Conservation (phyloP, 257 asterid species). For the Lantana camara region DNA sequence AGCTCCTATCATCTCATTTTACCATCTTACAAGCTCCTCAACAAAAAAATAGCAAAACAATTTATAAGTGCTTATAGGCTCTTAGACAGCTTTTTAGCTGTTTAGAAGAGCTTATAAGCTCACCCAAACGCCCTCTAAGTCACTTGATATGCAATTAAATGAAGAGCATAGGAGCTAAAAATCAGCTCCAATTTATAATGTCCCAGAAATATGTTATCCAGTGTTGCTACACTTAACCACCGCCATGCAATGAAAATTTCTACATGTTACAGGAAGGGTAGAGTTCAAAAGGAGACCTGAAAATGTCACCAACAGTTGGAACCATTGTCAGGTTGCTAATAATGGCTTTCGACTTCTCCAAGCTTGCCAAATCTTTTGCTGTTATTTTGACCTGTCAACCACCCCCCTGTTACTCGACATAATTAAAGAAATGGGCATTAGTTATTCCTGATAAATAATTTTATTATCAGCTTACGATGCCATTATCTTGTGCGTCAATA, state of each 20-base stretch:
- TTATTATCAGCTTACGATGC: slow-evolving; percentile 62
- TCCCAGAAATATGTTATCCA: background rate
- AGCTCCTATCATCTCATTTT: no score
- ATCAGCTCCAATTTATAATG: slow-evolving; percentile 20
- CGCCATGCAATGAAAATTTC: slow-evolving; percentile 8
- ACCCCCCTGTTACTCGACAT: slow-evolving; percentile 30
- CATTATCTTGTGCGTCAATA: slow-evolving; percentile 83
- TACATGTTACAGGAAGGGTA: background rate
- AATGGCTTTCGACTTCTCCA: slow-evolving; percentile 84
- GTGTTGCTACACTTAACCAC: slow-evolving; percentile 8
- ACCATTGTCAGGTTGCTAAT: slow-evolving; percentile 77
- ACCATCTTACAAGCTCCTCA: no score
- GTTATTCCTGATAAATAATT: background rate
- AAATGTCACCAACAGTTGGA: slow-evolving; percentile 86
- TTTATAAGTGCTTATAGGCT: no score
- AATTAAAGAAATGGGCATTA: slow-evolving; percentile 18
- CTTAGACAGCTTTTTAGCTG: no score
- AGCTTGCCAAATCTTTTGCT: slow-evolving; percentile 70
- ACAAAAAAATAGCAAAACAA: no score
- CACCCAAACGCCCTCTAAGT: slow-evolving; percentile 4
- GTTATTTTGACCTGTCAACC: slow-evolving; percentile 82
- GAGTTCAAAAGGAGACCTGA: slow-evolving; percentile 54
- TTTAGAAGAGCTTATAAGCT: no score
- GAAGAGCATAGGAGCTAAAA: background rate
- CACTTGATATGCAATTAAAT: slow-evolving; percentile 9